Evolutionary conservation across 495 filamentous ascomycete species (phyloP).

Genomic region (Aspergillus nidulans): DNA sequence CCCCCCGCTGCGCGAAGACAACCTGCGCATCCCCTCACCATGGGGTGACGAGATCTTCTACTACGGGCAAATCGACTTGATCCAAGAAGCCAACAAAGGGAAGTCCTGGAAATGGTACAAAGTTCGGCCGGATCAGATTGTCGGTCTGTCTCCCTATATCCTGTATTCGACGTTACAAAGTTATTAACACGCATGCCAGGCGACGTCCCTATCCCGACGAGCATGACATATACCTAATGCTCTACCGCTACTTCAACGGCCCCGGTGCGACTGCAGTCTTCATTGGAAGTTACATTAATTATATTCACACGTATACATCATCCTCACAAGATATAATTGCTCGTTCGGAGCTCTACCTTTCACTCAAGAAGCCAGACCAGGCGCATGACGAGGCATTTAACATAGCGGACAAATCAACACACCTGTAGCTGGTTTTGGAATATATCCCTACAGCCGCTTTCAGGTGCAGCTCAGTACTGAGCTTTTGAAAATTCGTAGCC

Average conservation of each 20-base stretch:
- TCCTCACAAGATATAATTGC: conserved; percentile 41
- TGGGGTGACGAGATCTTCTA: conserved; percentile 45
- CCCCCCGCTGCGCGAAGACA: conserved; percentile 32
- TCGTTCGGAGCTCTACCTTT: conserved; percentile 35
- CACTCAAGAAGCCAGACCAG: conserved; percentile 33
- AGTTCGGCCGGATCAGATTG: conserved; percentile 42
- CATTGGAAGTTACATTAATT: conserved; percentile 28
- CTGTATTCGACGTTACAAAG: not conserved
- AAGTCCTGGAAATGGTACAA: conserved; percentile 44
- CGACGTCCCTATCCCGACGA: conserved; percentile 10
- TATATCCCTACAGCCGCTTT: too few relatives aligned
- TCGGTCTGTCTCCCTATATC: conserved; percentile 35
- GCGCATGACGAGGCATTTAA: conserved; percentile 51
- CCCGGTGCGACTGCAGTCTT: conserved; percentile 28
- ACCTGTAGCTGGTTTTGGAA: too few relatives aligned
- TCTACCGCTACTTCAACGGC: conserved; percentile 31
- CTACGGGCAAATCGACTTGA: conserved; percentile 40
- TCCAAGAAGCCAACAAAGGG: conserved; percentile 27
- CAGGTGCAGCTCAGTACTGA: too few relatives aligned
- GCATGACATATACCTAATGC: conserved; percentile 28
- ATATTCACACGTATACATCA: conserved; percentile 24
- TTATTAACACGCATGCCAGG: not conserved
- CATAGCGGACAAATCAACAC: conserved; percentile 55
- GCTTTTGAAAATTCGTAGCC: too few relatives aligned
- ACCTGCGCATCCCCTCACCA: conserved; percentile 33